A percentile compares a stretch with the other conserved stretches of the same genome.
Conservation (phyloP, 805 yeast species). For the Priceomyces melissophilus region DNA sequence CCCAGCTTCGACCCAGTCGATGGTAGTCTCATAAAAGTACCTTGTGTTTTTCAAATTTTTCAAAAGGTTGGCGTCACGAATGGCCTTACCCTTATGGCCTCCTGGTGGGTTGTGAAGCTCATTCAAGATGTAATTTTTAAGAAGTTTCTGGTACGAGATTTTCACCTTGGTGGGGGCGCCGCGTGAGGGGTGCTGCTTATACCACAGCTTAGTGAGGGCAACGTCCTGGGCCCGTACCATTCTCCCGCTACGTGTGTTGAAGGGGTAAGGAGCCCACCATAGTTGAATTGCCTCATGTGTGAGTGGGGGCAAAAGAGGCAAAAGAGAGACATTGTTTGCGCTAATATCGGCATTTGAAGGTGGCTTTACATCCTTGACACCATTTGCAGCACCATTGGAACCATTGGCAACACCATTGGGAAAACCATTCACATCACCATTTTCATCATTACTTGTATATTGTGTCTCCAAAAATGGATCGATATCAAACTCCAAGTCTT, state of each 20-base stretch:
- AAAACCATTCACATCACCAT: no score
- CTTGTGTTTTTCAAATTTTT: slow-evolving; percentile 72
- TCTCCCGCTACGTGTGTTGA: slow-evolving; percentile 67
- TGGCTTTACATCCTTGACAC: slow-evolving; percentile 41
- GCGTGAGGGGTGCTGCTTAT: slow-evolving; percentile 60
- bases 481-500: slow-evolving; percentile 38
- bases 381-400: slow-evolving; percentile 12
- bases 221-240: slow-evolving; percentile 88
- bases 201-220: slow-evolving; percentile 80
- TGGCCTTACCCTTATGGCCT: slow-evolving; percentile 19
- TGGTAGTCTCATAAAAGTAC: slow-evolving; percentile 84
- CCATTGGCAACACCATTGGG: slow-evolving; percentile 1
- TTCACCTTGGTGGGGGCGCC: slow-evolving; percentile 72
- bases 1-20: slow-evolving; percentile 99
- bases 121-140: slow-evolving; percentile 71
- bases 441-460: slow-evolving; percentile 9
- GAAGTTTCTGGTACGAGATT: slow-evolving; percentile 84
- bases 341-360: no score
- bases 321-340: no score
- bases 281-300: slow-evolving; percentile 56
- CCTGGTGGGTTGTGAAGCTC: slow-evolving; percentile 53
- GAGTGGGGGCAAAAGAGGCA: slow-evolving; percentile 35
- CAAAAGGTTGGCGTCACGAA: slow-evolving; percentile 50
- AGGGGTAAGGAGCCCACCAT: slow-evolving; percentile 85
- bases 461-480: slow-evolving; percentile 45